phyloP scores from a whole-genome alignment of 495 filamentous ascomycete species.

The Daldinia bambusicola region DNA sequence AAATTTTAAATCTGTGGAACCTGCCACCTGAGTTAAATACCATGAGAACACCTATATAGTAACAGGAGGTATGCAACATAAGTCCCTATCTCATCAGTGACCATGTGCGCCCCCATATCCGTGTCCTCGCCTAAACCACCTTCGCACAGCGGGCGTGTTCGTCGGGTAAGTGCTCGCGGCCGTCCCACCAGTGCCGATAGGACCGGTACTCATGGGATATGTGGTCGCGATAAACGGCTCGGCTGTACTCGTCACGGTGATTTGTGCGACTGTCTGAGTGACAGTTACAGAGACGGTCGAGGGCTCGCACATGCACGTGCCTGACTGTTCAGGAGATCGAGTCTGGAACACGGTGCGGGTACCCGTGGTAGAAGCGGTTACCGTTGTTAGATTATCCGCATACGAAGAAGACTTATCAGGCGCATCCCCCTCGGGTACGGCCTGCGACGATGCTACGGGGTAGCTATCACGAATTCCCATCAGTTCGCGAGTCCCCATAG shows the following conservation, averaged over 20 bases:
- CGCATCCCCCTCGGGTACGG: constrained; percentile 19
- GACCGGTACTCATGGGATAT: constrained; percentile 34
- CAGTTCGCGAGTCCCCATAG: constrained; percentile 18
- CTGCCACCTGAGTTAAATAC: constrained; percentile 10
- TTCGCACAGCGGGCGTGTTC: constrained; percentile 27
- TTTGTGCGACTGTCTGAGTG: constrained; percentile 24
- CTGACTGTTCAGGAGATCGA: neutral
- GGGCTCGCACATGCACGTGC: constrained; percentile 32
- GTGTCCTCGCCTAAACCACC: constrained; percentile 43
- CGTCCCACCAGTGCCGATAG: constrained; percentile 9
- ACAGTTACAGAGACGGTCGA: constrained; percentile 48
- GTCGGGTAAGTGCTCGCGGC: constrained; percentile 15
- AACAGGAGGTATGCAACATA: constrained; percentile 9
- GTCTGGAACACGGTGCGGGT: constrained; percentile 23
- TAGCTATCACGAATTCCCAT: constrained; percentile 31
- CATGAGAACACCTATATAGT: neutral
- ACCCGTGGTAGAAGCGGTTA: constrained; percentile 25
- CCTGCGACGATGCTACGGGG: constrained; percentile 5
- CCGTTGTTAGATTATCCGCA: constrained; percentile 1
- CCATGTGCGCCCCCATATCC: constrained; percentile 27
- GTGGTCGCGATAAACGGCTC: constrained; percentile 41
- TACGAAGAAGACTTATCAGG: constrained; percentile 6
- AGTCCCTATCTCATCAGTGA: constrained; percentile 12
- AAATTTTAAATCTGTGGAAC: constrained; percentile 6
- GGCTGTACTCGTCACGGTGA: constrained; percentile 40